Base-by-base conservation (phyloP, 352 stramenopile genomes). In the Pythium insidiosum region DNA sequence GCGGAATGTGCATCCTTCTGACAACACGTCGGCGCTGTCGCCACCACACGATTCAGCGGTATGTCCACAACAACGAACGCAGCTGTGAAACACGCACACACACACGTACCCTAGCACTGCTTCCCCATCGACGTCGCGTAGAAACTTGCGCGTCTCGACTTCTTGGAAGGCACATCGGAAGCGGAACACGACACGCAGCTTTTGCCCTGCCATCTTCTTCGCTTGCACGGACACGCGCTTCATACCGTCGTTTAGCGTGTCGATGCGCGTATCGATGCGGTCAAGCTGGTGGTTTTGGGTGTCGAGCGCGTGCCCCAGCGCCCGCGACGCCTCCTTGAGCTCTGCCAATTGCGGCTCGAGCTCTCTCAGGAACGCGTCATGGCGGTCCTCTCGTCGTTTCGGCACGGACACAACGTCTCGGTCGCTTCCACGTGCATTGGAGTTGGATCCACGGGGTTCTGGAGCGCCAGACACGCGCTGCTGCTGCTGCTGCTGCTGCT, bases 121-220 rank as follows among this genome's bases (percentile, higher is more conserved):
- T 20, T 87, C 73, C n/a, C 78, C 73, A 19, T 86, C 63, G 1
- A 71, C 51, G 42, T 86, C 68, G 13, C 60, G 46, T 10, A 91
- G 30, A 38, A 91, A 91, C 19, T 40, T 66, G 13, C 54, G 40
- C 3, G 58, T 84, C 10, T 56, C 28, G 10, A 68, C 28, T 43
- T 88, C 73, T 52, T 88, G 74, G 39, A 91, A 74, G 2, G 75
- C 78, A 58, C 75, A 91, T 12, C 75, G 73, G 43, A 88, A 87
- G 21, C 72, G 61, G 36, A 67, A 80, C 15, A 64, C 42, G 18
- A 80, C 54, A 0, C 53, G 50, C 7, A 71, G 25, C 26, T 63
- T 73, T 22, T 34, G 38, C 0, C 67, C 71, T 6, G 70, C 54
- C 12, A 88, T 29, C 28, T 67, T 73, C 34, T 74, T 79, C 1